These are phyloP conservation scores for Botrytis sinoallii DNA, from an alignment of 2,329 filamentous ascomycete species.

Conservation along the genomic window DNA sequence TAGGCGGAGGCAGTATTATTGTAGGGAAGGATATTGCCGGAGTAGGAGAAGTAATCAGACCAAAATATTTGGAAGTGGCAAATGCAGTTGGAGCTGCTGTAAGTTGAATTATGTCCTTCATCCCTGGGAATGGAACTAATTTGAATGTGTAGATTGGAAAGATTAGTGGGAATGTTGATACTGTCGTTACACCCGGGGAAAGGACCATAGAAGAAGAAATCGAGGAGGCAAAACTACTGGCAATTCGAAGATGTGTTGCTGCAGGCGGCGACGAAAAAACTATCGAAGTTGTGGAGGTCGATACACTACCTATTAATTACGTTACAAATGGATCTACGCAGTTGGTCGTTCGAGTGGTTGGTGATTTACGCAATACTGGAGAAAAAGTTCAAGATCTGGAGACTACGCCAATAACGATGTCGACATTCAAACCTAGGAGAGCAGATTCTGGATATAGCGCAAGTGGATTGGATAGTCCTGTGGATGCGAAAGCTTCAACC, in stretches of 20 bases:
- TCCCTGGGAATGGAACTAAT: background rate
- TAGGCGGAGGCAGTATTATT: conserved; percentile 56
- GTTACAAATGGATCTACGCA: conserved; percentile 34
- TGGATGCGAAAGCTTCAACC: conserved; percentile 28
- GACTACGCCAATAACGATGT: background rate
- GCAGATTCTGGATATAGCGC: conserved; percentile 10
- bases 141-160: conserved; percentile 32
- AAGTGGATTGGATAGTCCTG: conserved; percentile 1
- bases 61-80: conserved; percentile 52
- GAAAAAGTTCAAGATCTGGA: conserved; percentile 22
- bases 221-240: conserved; percentile 29
- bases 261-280: conserved; percentile 32
- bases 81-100: conserved; percentile 59
- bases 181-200: conserved; percentile 29
- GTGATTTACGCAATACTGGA: conserved; percentile 29
- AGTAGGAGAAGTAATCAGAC: conserved; percentile 49
- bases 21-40: conserved; percentile 47
- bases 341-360: conserved; percentile 34
- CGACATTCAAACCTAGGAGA: conserved; percentile 8
- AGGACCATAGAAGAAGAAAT: conserved; percentile 31
- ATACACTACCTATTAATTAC: conserved; percentile 35
- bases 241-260: conserved; percentile 31
- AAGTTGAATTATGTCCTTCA: conserved; percentile 36
- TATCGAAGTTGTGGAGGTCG: conserved; percentile 35
- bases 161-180: conserved; percentile 34